These are phyloP conservation scores for Lentinula guzmanii DNA, from an alignment of 768 basidiomycete species.

Conservation along the genomic window DNA sequence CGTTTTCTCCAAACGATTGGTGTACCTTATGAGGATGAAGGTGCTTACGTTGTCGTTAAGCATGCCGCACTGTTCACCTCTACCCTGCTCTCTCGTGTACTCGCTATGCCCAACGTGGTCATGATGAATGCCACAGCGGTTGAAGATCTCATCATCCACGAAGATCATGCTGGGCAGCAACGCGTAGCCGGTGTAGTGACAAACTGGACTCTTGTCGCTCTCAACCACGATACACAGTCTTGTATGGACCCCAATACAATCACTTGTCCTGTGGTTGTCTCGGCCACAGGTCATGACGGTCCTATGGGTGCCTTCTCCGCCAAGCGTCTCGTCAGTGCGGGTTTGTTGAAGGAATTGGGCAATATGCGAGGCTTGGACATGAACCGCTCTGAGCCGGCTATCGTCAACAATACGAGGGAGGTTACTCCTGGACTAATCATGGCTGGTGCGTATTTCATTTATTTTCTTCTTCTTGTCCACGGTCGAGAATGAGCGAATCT, in stretches of 20 bases:
- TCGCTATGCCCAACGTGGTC: constrained; percentile 65
- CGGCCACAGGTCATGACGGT: constrained; percentile 73
- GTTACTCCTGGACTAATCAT: constrained; percentile 71
- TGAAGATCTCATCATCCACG: constrained; percentile 72
- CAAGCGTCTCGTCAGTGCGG: constrained; percentile 70
- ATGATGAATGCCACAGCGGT: constrained; percentile 76
- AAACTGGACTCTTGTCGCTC: constrained; percentile 46
- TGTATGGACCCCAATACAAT: constrained; percentile 79
- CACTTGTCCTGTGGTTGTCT: constrained; percentile 70
- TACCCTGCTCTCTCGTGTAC: constrained; percentile 64
- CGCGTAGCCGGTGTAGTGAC: constrained; percentile 46
- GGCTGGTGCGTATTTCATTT: constrained; percentile 42
- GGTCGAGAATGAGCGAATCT: no score
- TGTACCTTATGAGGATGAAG: constrained; percentile 75
- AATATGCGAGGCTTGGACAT: constrained; percentile 80
- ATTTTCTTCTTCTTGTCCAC: background rate
- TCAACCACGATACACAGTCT: constrained; percentile 70
- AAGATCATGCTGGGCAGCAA: constrained; percentile 49
- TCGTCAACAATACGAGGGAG: constrained; percentile 72
- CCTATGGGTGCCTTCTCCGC: constrained; percentile 81
- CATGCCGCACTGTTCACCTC: constrained; percentile 81
- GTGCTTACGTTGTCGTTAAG: constrained; percentile 72
- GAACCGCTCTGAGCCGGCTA: constrained; percentile 78
- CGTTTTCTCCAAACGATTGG: constrained; percentile 63
- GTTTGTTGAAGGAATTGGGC: constrained; percentile 67